phyloP scores from a whole-genome alignment of 164 flowering plant genomes.

The Amborella trichopoda region DNA sequence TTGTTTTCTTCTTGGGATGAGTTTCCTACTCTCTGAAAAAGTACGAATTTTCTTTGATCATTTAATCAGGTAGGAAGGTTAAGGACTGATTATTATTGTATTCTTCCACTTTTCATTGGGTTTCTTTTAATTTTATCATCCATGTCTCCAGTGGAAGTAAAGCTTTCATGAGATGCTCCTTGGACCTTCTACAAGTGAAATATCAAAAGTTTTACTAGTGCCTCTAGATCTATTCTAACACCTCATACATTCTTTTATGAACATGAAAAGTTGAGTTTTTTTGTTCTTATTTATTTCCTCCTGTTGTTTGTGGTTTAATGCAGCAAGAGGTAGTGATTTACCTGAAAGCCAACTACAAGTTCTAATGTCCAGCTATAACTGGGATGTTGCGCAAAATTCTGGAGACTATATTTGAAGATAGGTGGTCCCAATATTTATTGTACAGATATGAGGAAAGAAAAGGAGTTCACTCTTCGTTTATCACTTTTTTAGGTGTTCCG shows the following conservation, averaged over 20 bases:
- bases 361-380: too few relatives aligned
- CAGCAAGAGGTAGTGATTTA: slow-evolving; percentile 92
- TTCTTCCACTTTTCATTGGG: not conserved
- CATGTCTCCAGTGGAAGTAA: not conserved
- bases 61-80: not conserved
- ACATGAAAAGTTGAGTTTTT: not conserved
- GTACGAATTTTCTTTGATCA: not conserved
- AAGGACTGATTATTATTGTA: not conserved
- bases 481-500: too few relatives aligned
- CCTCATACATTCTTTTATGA: not conserved
- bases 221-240: not conserved
- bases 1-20: too few relatives aligned
- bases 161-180: not conserved
- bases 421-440: too few relatives aligned
- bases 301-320: slow-evolving; percentile 6
- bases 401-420: too few relatives aligned
- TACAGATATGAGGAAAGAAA: too few relatives aligned
- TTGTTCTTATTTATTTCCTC: too few relatives aligned
- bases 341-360: slow-evolving; percentile 73
- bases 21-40: not conserved
- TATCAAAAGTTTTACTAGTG: not conserved
- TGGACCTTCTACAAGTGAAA: not conserved
- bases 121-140: not conserved
- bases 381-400: too few relatives aligned
- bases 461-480: too few relatives aligned